phyloP scores from a whole-genome alignment of 208 protist genomes.

The Wallacemonas sp. region DNA sequence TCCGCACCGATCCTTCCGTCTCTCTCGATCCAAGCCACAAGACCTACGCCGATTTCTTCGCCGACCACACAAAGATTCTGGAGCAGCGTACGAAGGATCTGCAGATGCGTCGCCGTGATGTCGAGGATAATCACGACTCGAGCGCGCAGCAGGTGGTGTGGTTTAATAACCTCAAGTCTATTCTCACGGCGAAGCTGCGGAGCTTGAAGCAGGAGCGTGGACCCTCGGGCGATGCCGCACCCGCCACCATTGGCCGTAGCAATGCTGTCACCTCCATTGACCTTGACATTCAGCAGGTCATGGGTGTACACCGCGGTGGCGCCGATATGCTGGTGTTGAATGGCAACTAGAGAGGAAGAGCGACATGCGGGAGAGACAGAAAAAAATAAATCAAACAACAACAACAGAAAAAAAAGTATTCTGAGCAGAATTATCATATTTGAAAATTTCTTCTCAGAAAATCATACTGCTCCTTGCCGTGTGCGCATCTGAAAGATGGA shows the following conservation, averaged over 20 bases:
- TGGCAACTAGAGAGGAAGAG: constrained; percentile 27
- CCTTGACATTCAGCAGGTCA: constrained; percentile 50
- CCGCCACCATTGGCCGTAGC: not conserved
- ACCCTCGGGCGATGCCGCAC: not conserved
- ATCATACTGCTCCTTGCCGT: no score
- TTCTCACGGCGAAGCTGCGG: constrained; percentile 68
- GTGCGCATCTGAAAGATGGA: no score
- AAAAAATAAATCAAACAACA: no score
- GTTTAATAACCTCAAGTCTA: constrained; percentile 50
- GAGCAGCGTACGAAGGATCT: constrained; percentile 66
- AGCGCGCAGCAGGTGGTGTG: constrained; percentile 87
- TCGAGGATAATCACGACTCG: constrained; percentile 83
- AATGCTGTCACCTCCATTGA: constrained; percentile 28
- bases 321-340: constrained; percentile 54
- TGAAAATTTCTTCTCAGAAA: no score
- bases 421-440: no score
- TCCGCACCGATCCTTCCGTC: constrained; percentile 23
- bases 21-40: constrained; percentile 65
- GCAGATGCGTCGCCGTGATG: constrained; percentile 72
- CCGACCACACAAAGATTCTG: constrained; percentile 39
- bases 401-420: constrained; percentile 16
- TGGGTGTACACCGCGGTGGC: constrained; percentile 26
- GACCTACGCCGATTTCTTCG: constrained; percentile 58
- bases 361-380: not conserved
- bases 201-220: constrained; percentile 22